These are phyloP conservation scores for Lasiosphaeria miniovina DNA, from an alignment of 495 filamentous ascomycete genomes.

Conservation along the genomic window DNA sequence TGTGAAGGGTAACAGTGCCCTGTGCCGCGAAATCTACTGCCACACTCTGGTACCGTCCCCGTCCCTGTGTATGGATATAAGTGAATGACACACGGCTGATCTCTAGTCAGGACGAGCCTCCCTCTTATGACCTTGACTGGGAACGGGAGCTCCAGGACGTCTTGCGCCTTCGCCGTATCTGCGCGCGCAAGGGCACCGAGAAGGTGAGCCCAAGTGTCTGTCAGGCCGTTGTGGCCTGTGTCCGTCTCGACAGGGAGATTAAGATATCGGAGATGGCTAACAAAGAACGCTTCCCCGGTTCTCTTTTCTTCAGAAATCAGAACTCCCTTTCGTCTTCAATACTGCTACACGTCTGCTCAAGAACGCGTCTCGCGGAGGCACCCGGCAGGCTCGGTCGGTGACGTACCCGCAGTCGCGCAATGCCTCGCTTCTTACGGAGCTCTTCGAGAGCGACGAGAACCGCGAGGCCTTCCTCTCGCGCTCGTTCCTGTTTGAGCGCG, in stretches of 20 bases:
- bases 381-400: conserved; percentile 19
- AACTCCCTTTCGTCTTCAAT: conserved; percentile 36
- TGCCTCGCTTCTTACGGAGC: conserved; percentile 41
- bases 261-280: neutral
- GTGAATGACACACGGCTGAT: conserved; percentile 2
- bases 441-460: conserved; percentile 39
- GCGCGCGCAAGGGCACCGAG: conserved; percentile 26
- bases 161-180: conserved; percentile 45
- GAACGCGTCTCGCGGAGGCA: conserved; percentile 21
- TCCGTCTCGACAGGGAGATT: neutral
- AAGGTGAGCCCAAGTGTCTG: conserved; percentile 29
- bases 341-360: conserved; percentile 34
- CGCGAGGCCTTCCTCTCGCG: conserved; percentile 46
- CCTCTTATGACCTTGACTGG: conserved; percentile 43
- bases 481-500: conserved; percentile 53
- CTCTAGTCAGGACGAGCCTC: conserved; percentile 38
- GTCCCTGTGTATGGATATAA: neutral
- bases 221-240: neutral
- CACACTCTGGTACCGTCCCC: conserved; percentile 31
- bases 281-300: neutral
- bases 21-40: conserved; percentile 55
- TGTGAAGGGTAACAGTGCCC: conserved; percentile 46
- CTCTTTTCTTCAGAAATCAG: neutral
- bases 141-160: conserved; percentile 46
- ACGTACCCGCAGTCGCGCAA: conserved; percentile 44